Evolutionary conservation across 768 basidiomycete genomes (phyloP).

Genomic region (Pulveroboletus sp.): DNA sequence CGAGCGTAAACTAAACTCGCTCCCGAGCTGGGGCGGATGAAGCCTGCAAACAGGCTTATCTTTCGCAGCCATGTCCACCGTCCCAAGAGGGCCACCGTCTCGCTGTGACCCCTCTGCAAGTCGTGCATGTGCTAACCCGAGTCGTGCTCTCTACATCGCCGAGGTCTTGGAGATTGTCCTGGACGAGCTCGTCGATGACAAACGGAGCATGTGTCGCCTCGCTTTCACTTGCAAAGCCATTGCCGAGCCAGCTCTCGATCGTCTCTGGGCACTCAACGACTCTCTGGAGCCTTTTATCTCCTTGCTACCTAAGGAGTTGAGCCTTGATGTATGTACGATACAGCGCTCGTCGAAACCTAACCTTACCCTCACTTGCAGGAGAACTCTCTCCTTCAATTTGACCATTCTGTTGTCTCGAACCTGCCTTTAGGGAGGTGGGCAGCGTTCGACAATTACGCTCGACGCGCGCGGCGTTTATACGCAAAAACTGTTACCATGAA

Average conservation of each 20-base stretch:
- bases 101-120: background rate
- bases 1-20: no score
- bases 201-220: conserved; percentile 13
- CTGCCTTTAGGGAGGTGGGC: conserved; percentile 15
- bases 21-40: no score
- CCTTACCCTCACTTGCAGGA: conserved; percentile 10
- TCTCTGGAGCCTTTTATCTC: conserved; percentile 23
- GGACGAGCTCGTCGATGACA: conserved; percentile 17
- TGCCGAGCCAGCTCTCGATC: conserved; percentile 20
- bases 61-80: conserved; percentile 5
- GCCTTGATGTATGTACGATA: conserved; percentile 17
- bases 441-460: conserved; percentile 21
- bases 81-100: background rate
- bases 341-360: conserved; percentile 5
- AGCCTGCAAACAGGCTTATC: background rate
- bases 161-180: conserved; percentile 23
- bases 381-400: conserved; percentile 15
- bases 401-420: background rate
- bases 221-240: conserved; percentile 20
- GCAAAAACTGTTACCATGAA: conserved; percentile 25
- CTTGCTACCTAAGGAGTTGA: conserved; percentile 18
- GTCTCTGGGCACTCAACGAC: conserved; percentile 21
- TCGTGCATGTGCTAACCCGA: background rate
- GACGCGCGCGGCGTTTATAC: conserved; percentile 19
- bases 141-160: conserved; percentile 14